Base-by-base conservation (phyloP, 352 stramenopile species). In the Phytopythium chamaehyphon region DNA sequence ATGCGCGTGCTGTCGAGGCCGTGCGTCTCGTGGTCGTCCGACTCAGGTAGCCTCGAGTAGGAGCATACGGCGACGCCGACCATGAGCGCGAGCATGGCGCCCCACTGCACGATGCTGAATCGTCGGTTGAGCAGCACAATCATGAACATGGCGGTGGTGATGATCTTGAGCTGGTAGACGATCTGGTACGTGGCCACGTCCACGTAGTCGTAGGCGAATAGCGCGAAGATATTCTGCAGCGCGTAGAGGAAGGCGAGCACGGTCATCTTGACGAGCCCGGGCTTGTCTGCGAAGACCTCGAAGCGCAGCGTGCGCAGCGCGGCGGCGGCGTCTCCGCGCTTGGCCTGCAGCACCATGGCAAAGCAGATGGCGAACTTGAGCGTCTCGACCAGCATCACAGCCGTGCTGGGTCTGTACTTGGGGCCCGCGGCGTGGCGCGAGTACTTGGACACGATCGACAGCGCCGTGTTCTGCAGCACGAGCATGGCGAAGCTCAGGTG, bases 131-230 rank as follows among this genome's bases (percentile, higher is more conserved):
- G 77, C 56, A 95, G 57, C 44, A 95, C 76, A 51, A 92, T 82
- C 83, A 93, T 93, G 59, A 93, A 95, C 70, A 95, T 75, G 51
- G 85, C 85, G 0, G 85, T 95, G 21, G 85, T 95, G 61, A 95
- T 90, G 71, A 95, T 93, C 76, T 95, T 95, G 54, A 93, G 81
- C 66, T 95, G 85, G 64, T 93, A 95, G 45, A 95, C 82, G 56
- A 95, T 92, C 73, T 95, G 83, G 62, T 93, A 95, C 63, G 84
- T 95, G 48, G 84, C 82, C 18, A 95, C 82, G 60, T 95, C 84
- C 36, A 95, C 80, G 64, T 93, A 92, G 60, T 95, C 84, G 59
- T 93, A 95, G 39, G 84, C 83, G 8, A 95, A 73, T 4, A 95
- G 74, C 55, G 84, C 81, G 60, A 90, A 83, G 59, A 92, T 90